Evolutionary conservation across 257 asterid genomes (phyloP).

Genomic region (Solanum dulcamara): DNA sequence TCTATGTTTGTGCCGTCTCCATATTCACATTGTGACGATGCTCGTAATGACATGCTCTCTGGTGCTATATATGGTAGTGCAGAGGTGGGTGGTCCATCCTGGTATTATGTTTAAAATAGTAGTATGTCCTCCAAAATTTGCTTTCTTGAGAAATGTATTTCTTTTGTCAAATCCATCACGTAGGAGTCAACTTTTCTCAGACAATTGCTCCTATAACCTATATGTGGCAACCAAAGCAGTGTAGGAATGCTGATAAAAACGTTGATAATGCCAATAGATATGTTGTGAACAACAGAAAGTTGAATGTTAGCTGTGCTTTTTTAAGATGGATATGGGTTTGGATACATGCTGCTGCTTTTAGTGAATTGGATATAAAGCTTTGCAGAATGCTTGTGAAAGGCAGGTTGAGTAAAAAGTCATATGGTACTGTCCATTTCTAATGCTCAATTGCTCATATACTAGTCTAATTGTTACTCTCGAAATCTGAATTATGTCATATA

Average conservation of each 20-base stretch:
- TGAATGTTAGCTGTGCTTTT: conserved; percentile 5
- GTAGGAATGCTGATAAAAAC: no score
- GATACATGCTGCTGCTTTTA: conserved; percentile 75
- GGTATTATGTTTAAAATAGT: no score
- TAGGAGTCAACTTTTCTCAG: no score
- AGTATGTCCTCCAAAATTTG: no score
- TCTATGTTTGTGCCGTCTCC: conserved; percentile 46
- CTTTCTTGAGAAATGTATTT: no score
- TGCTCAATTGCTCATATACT: not conserved
- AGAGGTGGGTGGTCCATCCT: no score
- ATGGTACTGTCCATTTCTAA: not conserved
- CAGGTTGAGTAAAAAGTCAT: conserved; percentile 19
- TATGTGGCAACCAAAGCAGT: no score
- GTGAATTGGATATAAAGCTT: conserved; percentile 57
- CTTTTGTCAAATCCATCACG: no score
- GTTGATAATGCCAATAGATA: not conserved
- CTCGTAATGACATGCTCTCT: conserved; percentile 29
- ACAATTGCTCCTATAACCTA: no score
- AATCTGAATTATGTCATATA: no score
- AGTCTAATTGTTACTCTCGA: not conserved
- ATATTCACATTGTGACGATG: conserved; percentile 22
- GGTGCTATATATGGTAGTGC: conserved; percentile 40
- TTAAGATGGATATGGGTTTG: conserved; percentile 60
- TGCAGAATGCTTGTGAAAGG: conserved; percentile 40
- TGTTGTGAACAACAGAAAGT: conserved; percentile 15